These are phyloP conservation scores for Neofusicoccum parvum DNA, from an alignment of 2,329 filamentous ascomycete species.

Conservation along the genomic window DNA sequence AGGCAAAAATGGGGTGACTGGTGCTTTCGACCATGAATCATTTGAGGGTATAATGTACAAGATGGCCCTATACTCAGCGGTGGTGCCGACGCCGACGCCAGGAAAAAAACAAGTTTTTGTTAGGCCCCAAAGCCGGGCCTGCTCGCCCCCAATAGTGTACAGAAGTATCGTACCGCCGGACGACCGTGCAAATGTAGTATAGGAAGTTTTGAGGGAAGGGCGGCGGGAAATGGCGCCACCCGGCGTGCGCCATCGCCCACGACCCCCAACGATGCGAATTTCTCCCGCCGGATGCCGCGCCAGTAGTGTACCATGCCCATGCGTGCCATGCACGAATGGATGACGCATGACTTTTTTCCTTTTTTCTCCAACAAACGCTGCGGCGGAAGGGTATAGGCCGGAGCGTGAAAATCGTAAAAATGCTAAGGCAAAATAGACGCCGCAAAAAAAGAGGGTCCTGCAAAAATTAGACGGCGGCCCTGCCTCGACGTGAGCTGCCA, in stretches of 20 bases:
- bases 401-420: not conserved
- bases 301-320: not conserved
- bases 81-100: too few species aligned
- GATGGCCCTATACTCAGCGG: too few species aligned
- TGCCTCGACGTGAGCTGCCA: not conserved
- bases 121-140: too few species aligned
- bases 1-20: too few species aligned
- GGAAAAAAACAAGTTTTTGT: too few species aligned
- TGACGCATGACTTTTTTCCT: not conserved
- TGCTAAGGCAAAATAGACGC: not conserved
- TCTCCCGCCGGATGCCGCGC: not conserved
- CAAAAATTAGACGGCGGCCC: not conserved
- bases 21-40: too few species aligned
- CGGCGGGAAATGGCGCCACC: constrained; percentile 2
- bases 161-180: not conserved
- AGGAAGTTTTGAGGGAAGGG: not conserved
- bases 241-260: constrained; percentile 2
- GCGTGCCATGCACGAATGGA: not conserved
- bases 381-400: not conserved
- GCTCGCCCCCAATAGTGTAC: not conserved
- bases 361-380: not conserved
- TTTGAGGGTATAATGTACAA: too few species aligned
- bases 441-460: not conserved
- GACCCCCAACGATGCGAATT: not conserved
- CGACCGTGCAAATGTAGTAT: not conserved